A percentile compares a stretch with the other conserved stretches of the same genome.
phyloP scores from a whole-genome alignment of 495 filamentous ascomycete species.

The Haplographium delicatum region DNA sequence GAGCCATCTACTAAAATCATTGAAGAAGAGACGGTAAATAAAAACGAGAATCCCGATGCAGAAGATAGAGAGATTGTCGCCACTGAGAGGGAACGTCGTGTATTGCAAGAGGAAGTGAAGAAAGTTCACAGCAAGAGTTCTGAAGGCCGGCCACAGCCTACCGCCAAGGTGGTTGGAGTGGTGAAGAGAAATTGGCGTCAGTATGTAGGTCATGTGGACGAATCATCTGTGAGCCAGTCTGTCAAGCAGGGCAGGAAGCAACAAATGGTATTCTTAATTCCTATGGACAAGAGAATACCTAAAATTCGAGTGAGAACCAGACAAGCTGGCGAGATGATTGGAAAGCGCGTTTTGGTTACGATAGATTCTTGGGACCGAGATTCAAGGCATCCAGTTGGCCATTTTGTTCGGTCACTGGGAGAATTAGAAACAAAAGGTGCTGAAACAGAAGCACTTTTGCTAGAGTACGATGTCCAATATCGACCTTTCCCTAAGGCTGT shows the following conservation, averaged over 20 bases:
- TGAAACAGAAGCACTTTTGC: conserved; percentile 88
- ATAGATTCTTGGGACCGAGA: conserved; percentile 95
- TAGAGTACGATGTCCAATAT: conserved; percentile 97
- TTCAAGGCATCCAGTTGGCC: conserved; percentile 85
- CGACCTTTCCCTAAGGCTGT: conserved; percentile 94
- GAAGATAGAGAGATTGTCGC: conserved; percentile 68
- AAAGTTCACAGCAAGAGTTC: conserved; percentile 70
- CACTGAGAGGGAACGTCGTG: conserved; percentile 77
- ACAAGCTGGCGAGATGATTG: conserved; percentile 79
- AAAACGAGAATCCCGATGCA: conserved; percentile 83
- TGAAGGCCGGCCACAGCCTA: conserved; percentile 82
- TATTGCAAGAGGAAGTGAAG: conserved; percentile 85
- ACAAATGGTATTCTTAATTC: conserved; percentile 87
- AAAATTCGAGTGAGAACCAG: conserved; percentile 91
- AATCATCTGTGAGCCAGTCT: conserved; percentile 69
- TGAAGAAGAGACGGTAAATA: conserved; percentile 87
- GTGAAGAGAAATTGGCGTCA: conserved; percentile 96
- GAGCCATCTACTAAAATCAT: conserved; percentile 89
- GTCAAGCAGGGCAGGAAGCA: conserved; percentile 70
- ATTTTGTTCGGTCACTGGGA: conserved; percentile 89
- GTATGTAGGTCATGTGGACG: conserved; percentile 92
- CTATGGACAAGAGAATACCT: conserved; percentile 95
- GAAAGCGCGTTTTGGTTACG: conserved; percentile 88
- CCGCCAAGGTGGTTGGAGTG: conserved; percentile 86
- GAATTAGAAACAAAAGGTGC: conserved; percentile 93